Evolutionary conservation across 169 alveolate genomes (phyloP).

Genomic region (Eimeria necatrix): DNA sequence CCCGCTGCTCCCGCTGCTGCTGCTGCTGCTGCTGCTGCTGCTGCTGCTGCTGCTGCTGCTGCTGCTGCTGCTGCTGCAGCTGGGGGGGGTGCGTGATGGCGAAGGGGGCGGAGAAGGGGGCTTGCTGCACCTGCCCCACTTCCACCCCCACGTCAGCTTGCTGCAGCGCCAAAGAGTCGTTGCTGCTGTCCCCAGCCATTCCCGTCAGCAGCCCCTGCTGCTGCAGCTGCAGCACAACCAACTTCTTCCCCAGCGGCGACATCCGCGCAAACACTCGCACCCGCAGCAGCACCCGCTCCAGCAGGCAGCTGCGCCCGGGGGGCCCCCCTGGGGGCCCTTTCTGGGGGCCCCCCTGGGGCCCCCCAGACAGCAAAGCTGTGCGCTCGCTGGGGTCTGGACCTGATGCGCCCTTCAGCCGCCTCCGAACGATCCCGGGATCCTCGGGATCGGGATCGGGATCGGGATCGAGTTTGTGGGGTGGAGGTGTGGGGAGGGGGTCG

Average conservation of each 20-base stretch:
- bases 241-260: constrained; percentile 61
- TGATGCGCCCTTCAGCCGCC: not conserved
- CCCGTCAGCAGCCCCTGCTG: constrained; percentile 80
- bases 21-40: not conserved
- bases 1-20: not conserved
- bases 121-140: constrained; percentile 86
- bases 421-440: not conserved
- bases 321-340: not conserved
- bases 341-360: not conserved
- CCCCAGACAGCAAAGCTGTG: not conserved
- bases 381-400: not conserved
- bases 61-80: not conserved
- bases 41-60: not conserved
- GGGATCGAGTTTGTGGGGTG: not conserved
- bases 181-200: constrained; percentile 97
- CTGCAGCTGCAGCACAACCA: constrained; percentile 52
- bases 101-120: constrained; percentile 28
- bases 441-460: not conserved
- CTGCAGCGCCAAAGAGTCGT: constrained; percentile 95
- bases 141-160: constrained; percentile 96
- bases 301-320: not conserved
- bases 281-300: constrained; percentile 34
- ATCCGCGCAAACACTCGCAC: constrained; percentile 68
- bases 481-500: not conserved
- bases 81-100: constrained; percentile 7